Percentiles rank a stretch among this genome's conserved stretches.
Conservation (phyloP, 192 early-diverging fungal genomes). For the Radiomyces spectabilis region DNA sequence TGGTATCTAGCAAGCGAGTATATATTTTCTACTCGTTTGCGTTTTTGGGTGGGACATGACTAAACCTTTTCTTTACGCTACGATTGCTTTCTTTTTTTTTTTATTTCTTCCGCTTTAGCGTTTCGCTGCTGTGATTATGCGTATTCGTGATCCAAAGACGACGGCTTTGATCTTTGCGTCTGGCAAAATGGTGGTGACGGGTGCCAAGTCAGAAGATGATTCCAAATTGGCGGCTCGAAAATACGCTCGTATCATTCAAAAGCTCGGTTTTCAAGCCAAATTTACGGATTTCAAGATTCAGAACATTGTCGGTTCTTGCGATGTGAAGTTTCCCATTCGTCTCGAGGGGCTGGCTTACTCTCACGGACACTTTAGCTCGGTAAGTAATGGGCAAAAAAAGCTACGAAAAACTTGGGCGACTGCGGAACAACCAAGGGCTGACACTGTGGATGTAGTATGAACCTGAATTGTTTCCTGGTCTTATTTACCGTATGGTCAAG, state of each 20-base stretch:
- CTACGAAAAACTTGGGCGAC: too few species aligned
- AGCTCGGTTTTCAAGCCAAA: slow-evolving; percentile 95
- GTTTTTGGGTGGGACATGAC: too few species aligned
- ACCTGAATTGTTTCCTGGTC: slow-evolving; percentile 97
- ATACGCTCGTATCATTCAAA: slow-evolving; percentile 98
- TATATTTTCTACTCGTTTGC: too few species aligned
- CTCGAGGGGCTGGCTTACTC: slow-evolving; percentile 92
- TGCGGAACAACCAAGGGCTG: too few species aligned
- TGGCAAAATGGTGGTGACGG: slow-evolving; percentile 99
- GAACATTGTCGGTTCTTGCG: slow-evolving; percentile 98
- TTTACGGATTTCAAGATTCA: slow-evolving; percentile 99
- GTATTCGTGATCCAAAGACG: slow-evolving; percentile 99
- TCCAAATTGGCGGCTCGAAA: slow-evolving; percentile 96
- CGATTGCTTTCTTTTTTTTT: background rate
- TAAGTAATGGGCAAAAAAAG: slow-evolving; percentile 32
- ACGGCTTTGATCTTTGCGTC: slow-evolving; percentile 99
- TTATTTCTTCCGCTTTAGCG: slow-evolving; percentile 54
- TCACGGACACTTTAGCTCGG: slow-evolving; percentile 87
- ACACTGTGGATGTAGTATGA: slow-evolving; percentile 64
- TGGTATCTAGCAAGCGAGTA: too few species aligned
- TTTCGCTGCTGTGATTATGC: slow-evolving; percentile 99
- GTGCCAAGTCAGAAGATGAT: slow-evolving; percentile 96
- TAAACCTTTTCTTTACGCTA: too few species aligned
- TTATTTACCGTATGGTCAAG: slow-evolving; percentile 98
- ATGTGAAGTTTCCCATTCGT: slow-evolving; percentile 99